Evolutionary conservation across 1,284 basidiomycete genomes (phyloP).

Genomic region (Agroathelia rolfsii): DNA sequence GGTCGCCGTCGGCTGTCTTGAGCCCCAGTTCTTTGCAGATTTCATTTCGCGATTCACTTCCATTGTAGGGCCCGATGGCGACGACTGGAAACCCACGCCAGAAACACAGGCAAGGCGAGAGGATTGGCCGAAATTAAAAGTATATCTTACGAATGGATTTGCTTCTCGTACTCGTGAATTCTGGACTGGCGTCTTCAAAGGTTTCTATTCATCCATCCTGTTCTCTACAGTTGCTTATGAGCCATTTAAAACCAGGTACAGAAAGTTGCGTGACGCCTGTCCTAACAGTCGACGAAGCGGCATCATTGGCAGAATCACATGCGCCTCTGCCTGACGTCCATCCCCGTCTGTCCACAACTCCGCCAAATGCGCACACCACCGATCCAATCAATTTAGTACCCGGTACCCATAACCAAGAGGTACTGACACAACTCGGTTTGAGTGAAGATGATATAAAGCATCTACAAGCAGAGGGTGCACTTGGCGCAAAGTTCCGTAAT

Average conservation of each 20-base stretch:
- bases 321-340: slow-evolving; percentile 37
- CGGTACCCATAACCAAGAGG: slow-evolving; percentile 45
- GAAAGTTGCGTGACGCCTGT: slow-evolving; percentile 76
- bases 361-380: slow-evolving; percentile 10
- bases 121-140: slow-evolving; percentile 51
- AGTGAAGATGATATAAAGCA: slow-evolving; percentile 23
- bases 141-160: slow-evolving; percentile 60
- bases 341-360: slow-evolving; percentile 32
- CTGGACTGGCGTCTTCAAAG: slow-evolving; percentile 62
- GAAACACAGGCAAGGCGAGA: slow-evolving; percentile 38
- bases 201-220: slow-evolving; percentile 27
- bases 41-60: slow-evolving; percentile 50
- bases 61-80: slow-evolving; percentile 36
- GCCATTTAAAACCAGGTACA: too few species aligned
- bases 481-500: slow-evolving; percentile 22
- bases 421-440: slow-evolving; percentile 39
- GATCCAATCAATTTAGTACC: slow-evolving; percentile 19
- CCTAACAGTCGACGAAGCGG: slow-evolving; percentile 54
- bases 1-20: slow-evolving; percentile 72
- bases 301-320: slow-evolving; percentile 24
- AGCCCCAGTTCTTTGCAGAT: slow-evolving; percentile 56
- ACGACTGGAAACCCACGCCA: slow-evolving; percentile 44
- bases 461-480: slow-evolving; percentile 33
- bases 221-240: too few species aligned
- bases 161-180: slow-evolving; percentile 48